These are phyloP conservation scores for Caryopteris hybrid DNA, from an alignment of 305 asterid species.

Conservation along the genomic window DNA sequence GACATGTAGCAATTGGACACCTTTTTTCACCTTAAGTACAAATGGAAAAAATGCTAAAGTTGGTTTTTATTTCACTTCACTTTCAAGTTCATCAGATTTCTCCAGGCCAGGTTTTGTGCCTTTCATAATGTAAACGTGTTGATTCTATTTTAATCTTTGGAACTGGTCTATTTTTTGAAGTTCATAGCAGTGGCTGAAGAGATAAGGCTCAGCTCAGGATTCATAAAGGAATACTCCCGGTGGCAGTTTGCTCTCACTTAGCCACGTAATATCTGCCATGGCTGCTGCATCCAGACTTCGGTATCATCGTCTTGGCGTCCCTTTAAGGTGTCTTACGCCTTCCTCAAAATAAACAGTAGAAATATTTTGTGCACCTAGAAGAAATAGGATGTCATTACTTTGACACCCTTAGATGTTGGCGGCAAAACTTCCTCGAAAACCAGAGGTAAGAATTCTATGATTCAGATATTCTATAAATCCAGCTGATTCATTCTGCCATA, in stretches of 20 bases:
- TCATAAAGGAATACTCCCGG: slow-evolving; percentile 68
- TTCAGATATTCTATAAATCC: not conserved
- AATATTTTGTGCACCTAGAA: slow-evolving; percentile 45
- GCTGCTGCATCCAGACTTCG: slow-evolving; percentile 55
- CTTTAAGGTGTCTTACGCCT: not conserved
- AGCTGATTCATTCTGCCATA: no score
- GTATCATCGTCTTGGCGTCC: slow-evolving; percentile 12
- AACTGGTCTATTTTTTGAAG: slow-evolving; percentile 20
- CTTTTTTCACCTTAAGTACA: no score
- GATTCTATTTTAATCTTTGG: not conserved
- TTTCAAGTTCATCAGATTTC: no score
- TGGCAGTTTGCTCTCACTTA: slow-evolving; percentile 55
- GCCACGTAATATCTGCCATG: slow-evolving; percentile 59
- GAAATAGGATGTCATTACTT: slow-evolving; percentile 61
- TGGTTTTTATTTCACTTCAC: no score
- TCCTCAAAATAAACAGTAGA: not conserved
- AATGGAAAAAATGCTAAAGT: no score
- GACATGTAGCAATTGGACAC: no score
- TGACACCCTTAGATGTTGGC: slow-evolving; percentile 60
- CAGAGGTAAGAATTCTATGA: slow-evolving; percentile 31
- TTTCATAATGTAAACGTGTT: not conserved
- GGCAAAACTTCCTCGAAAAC: slow-evolving; percentile 50
- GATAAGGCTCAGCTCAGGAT: slow-evolving; percentile 48
- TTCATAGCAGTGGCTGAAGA: slow-evolving; percentile 53
- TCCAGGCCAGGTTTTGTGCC: no score